Evolutionary conservation across 257 asterid genomes (phyloP), one percentile per base, ranked within the genome.

Genomic region (Verbascum thapsus): DNA sequence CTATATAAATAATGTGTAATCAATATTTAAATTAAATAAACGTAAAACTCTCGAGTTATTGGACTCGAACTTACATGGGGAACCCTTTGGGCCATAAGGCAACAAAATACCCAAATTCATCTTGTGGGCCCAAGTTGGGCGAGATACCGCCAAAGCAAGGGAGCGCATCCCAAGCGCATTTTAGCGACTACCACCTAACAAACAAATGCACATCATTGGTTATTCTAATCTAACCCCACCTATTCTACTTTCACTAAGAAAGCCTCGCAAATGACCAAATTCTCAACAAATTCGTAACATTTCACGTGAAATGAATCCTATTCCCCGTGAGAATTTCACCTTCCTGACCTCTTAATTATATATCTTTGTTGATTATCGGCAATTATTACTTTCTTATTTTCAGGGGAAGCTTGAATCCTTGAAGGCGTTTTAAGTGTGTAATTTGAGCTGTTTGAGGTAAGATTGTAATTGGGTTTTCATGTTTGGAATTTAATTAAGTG

Each of bases 91-190:
- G 40, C 65, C 53, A 13, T 4, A 41, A 12, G 15, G 10, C 34
- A 26, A 37, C 16, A 11, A 56, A 35, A 16, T 48, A 44, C 39
- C 38, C n/a, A 26, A 44, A 32, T 23, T 30, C 52, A 47, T 10
- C 18, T 12, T 3, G 71, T 69, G 73, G 85, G 74, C 64, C 72
- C 72, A n/a, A 18, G 63, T 41, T 20, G 47, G 66, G 61, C 9
- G 64, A 70, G 64, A 51, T 66, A 45, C 38, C 56, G 57, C 58
- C 68, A 53, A 41, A 56, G 56, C 8, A 39, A 26, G 38, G 7
- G 53, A 41, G 44, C 67, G 74, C 80, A 67, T 35, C 35, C 48
- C 47, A 17, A 48, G 83, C 78, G 80, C 83, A 77, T 53, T 51
- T 72, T 71, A 79, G 74, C 69, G 52, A 38, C 68, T 23, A 16